A percentile compares a stretch with the other conserved stretches of the same genome.
These are phyloP conservation scores for Panus rudis DNA, from an alignment of 768 basidiomycete species.

Conservation along the genomic window DNA sequence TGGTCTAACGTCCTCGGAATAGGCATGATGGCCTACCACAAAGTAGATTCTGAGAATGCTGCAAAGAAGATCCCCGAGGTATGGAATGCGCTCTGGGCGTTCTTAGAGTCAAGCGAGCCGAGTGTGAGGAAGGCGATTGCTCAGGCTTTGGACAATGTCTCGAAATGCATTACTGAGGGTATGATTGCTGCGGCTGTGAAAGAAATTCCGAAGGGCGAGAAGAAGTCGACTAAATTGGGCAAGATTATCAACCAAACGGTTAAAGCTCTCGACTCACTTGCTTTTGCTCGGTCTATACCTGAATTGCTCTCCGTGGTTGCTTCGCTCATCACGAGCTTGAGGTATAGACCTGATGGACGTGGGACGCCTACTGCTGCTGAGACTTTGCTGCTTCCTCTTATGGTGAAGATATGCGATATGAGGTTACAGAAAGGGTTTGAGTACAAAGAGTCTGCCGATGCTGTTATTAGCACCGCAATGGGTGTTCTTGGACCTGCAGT, in stretches of 20 bases:
- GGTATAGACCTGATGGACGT: slow-evolving; percentile 39
- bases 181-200: slow-evolving; percentile 48
- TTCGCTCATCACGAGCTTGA: slow-evolving; percentile 58
- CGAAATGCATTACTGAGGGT: slow-evolving; percentile 63
- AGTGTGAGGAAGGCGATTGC: slow-evolving; percentile 57
- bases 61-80: slow-evolving; percentile 50
- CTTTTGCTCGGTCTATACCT: slow-evolving; percentile 69
- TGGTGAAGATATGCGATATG: slow-evolving; percentile 67
- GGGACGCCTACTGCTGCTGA: slow-evolving; percentile 59
- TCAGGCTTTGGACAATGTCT: slow-evolving; percentile 53
- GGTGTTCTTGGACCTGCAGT: slow-evolving; percentile 79
- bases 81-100: slow-evolving; percentile 73
- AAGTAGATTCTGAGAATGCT: slow-evolving; percentile 42
- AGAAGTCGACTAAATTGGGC: slow-evolving; percentile 39
- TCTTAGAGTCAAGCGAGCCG: slow-evolving; percentile 64
- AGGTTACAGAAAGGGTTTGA: slow-evolving; percentile 80
- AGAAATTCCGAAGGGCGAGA: slow-evolving; percentile 35
- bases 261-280: slow-evolving; percentile 65
- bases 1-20: slow-evolving; percentile 78
- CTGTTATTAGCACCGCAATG: slow-evolving; percentile 73
- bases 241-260: slow-evolving; percentile 57
- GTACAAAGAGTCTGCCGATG: slow-evolving; percentile 82
- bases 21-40: slow-evolving; percentile 59
- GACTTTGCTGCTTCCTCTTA: slow-evolving; percentile 56
- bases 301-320: slow-evolving; percentile 73